Percentiles rank a stretch among this genome's conserved stretches.
phyloP scores from a whole-genome alignment of 2,329 filamentous ascomycete genomes.

The Botrytis aclada region DNA sequence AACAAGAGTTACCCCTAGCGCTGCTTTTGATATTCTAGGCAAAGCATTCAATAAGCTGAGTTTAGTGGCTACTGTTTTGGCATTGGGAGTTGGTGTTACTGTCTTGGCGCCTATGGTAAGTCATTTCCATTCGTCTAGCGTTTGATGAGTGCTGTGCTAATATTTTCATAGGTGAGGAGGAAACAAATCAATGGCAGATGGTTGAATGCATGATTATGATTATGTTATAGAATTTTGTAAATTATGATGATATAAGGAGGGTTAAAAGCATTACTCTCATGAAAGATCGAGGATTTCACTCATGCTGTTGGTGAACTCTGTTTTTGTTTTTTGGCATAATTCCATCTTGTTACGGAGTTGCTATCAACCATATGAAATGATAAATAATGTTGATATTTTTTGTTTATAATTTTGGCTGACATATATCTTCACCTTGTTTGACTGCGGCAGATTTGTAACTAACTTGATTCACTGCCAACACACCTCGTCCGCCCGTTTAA shows the following conservation, averaged over 20 bases:
- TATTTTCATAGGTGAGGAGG: conserved; percentile 48
- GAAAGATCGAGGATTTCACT: background rate
- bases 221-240: conserved; percentile 20
- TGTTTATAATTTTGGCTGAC: background rate
- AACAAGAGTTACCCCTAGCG: conserved; percentile 80
- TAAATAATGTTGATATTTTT: background rate
- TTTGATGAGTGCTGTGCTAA: conserved; percentile 38
- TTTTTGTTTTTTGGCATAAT: background rate
- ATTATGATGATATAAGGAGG: conserved; percentile 10
- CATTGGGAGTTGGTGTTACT: conserved; percentile 71
- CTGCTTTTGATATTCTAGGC: conserved; percentile 86
- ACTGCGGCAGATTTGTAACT: background rate
- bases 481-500: background rate
- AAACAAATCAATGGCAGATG: conserved; percentile 68
- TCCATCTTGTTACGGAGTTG: background rate
- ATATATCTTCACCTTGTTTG: background rate
- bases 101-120: conserved; percentile 83
- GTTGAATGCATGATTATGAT: conserved; percentile 39
- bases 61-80: conserved; percentile 78
- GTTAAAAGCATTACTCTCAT: background rate
- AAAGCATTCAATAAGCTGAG: conserved; percentile 91
- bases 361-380: background rate
- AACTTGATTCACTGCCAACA: background rate
- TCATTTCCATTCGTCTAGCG: conserved; percentile 25
- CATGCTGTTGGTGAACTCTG: background rate